Percentiles rank a stretch among this genome's conserved stretches.
phyloP scores from a whole-genome alignment of 345 rosid genomes.

The Trapa incisa region DNA sequence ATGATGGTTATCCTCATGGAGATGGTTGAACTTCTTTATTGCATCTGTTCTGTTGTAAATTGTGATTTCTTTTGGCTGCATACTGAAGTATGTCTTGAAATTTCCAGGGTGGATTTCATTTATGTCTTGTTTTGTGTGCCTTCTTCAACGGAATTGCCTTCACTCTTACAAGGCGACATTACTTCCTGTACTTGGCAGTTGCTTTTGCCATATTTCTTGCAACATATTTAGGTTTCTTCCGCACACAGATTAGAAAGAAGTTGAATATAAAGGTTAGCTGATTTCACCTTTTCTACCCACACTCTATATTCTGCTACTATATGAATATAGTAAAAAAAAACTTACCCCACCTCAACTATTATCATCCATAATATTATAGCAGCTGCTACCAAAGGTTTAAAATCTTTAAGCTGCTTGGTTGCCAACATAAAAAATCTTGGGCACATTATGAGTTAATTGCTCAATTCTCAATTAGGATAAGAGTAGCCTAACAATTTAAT shows the following conservation, averaged over 20 bases:
- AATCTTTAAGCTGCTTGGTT: neutral
- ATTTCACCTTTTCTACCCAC: neutral
- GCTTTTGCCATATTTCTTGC: constrained; percentile 38
- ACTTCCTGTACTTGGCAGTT: constrained; percentile 55
- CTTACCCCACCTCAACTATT: neutral
- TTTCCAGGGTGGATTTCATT: constrained; percentile 57
- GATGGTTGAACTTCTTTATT: neutral
- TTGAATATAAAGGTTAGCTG: constrained; percentile 69
- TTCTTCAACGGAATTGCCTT: constrained; percentile 45
- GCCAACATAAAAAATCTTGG: too few relatives aligned
- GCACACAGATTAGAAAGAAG: constrained; percentile 49
- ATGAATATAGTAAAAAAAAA: neutral
- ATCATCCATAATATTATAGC: neutral
- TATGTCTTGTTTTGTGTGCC: constrained; percentile 30
- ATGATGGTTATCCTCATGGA: neutral
- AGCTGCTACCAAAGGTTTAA: neutral
- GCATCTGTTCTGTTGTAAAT: neutral
- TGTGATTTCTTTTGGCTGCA: neutral
- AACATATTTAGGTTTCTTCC: constrained; percentile 60
- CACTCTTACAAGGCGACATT: constrained; percentile 41
- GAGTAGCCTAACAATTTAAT: too few relatives aligned
- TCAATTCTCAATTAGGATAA: too few relatives aligned
- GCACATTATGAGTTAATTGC: too few relatives aligned
- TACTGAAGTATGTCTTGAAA: neutral
- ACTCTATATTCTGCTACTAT: neutral